Base-by-base conservation (phyloP, 345 rosid species). In the Cardamine resedifolia region DNA sequence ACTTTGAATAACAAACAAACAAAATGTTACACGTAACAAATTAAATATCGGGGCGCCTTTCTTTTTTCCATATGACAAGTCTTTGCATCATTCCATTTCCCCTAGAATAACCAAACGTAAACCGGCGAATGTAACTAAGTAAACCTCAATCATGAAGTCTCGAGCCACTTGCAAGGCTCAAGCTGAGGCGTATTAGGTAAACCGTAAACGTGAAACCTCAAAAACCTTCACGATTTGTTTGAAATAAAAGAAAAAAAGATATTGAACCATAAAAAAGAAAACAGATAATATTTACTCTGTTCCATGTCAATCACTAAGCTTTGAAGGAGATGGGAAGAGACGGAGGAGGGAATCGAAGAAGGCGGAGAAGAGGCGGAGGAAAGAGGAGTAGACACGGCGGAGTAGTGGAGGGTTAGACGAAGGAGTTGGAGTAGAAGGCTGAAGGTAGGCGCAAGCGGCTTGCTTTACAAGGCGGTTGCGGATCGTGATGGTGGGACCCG, bases 391-490 rank as follows among this genome's bases (percentile, higher is more conserved):
- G 43, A 89, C 15, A 18, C 87, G 90, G 58, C 48, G 78, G 80
- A 87, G 77, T 53, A 87, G 47, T 39, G 86, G 75, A 71, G 76
- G 77, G 6, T 68, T 58, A 44, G 77, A 73, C 1, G 90, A 74
- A 39, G 90, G 83, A 23, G 70, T 88, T 4, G 91, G 85, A 9
- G 87, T 84, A 58, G 92, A 73, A 60, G 96, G 98, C 71, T 84
- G 95, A 47, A 92, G 98, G 75, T 91, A 94, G 31, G 98, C 90
- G 82, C 94, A 87, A 44, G 97, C 97, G 1, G 98, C 98, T 71
- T 89, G 92, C 80, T 94, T 94, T 1, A 94, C 91, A n/a, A 94
- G 85, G 70, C 83, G 96, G 78, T 91, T 85, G 7, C 98, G 96
- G 74, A 94, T 93, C 24, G 87, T 72, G 50, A 93, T 80, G 58